Base-by-base conservation (phyloP, 2,329 filamentous ascomycete species). In the Lachnellula occidentalis region DNA sequence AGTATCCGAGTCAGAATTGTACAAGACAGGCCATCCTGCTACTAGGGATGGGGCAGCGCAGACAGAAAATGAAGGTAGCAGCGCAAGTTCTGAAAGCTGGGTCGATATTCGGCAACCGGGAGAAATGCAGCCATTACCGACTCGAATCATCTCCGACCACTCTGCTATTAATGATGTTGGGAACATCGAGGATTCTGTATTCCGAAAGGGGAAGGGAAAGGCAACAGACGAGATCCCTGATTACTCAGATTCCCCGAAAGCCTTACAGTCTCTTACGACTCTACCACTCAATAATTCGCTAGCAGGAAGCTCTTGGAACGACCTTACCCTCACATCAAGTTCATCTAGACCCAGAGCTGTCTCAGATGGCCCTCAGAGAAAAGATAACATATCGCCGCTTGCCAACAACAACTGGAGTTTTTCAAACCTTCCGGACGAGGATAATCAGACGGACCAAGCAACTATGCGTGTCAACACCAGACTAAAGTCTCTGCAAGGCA, bases 371-470 rank as follows among this genome's bases (percentile, higher is more conserved):
- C 79, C 79, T 4, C 72, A 72, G 43, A 64, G 68, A 5, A 71
- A 70, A 4, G 69, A 73, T 8, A 68, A 69, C 2, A 70, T 77
- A 51, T 78, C 82, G 49, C 77, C 78, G 0, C 66, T 85, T 15
- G 81, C 76, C 1, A 81, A 81, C 64, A 83, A 83, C 58, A 85
- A 72, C 60, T 86, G 82, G 83, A 77, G 76, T 0, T 85, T 85
- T 60, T 71, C 73, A 4, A 70, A 70, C 22, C 58, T 80, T 7
- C 68, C 71, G 11, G 51, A 53, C 24, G 19, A 49, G 8, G 53
- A 61, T 36, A 50, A 17, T 14, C 41, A n/a, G 47, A 36, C 11
- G 7, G 11, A 42, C 21, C 34, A 37, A 19, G 7, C 11, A 19
- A 7, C 47, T 37, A 19, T 17, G 19, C 19, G 6, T 15, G 17